Base-by-base conservation (phyloP, 805 yeast species). In the Candida ulmi region DNA sequence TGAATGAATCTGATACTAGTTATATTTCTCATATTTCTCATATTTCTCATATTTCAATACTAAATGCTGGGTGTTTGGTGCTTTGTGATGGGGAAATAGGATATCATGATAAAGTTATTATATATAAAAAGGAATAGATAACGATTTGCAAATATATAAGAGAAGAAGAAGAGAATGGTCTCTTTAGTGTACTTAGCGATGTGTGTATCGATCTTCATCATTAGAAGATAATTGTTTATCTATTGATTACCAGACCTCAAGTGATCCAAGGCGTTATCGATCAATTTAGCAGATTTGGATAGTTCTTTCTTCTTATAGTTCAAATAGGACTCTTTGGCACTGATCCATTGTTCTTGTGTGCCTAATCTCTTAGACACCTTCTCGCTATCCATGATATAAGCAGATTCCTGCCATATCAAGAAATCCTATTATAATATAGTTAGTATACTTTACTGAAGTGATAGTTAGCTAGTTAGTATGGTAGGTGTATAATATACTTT, bases 381-480 rank as follows among this genome's bases (percentile, higher is more conserved):
- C 37, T 49, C 55, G 21, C 47, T 45, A 37, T 55, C 60, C 31
- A 49, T 33, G 12, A 53, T 38, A 30, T 46, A 55, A 2, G 46
- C 51, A 8, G 54, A 30, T 32, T 55, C 58, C 37, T 55, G 60
- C 60, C 60, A 55, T 13, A 53, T 37, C 19, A 47, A 24, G 11
- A 52, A 33, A n/a, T 52, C 44, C 55, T 51, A 21, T 28, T n/a
- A 17, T 19, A 8, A 21, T 5, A 12, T 15, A 13, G 35, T 30
- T 33, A 37, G 36, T 35, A 35, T 29, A 29, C n/a, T n/a, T n/a
- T n/a, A n/a, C 15, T n/a, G 8, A 16, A 21, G 23, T 27, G 29
- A 26, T 17, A 12, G n/a, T 26, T 26, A 26, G 28, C 11, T 11
- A 11, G 25, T 23, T 25, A 11, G 11, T 7, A 11, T 31, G n/a